Conservation (phyloP, 306 rosid species). For the Pyrus betulifolia region DNA sequence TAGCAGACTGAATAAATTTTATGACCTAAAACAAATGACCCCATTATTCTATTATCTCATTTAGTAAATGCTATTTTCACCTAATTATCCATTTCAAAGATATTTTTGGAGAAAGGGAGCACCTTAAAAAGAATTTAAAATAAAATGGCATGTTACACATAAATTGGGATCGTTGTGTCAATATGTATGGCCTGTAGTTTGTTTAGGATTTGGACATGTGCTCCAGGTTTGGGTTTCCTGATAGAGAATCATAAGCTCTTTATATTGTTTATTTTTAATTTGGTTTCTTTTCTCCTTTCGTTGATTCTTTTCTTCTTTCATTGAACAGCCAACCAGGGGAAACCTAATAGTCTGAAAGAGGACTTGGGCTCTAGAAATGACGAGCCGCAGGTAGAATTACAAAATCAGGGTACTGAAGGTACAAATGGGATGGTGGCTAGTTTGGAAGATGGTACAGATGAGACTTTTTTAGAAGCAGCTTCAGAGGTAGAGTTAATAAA, state of each 20-base stretch:
- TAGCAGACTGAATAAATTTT: too few species aligned
- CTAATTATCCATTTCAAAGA: neutral
- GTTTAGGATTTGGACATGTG: slow-evolving; percentile 2
- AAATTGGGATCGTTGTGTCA: neutral
- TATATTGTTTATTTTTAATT: neutral
- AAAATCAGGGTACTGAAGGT: slow-evolving; percentile 32
- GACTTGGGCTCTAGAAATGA: slow-evolving; percentile 11
- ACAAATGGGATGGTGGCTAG: slow-evolving; percentile 20
- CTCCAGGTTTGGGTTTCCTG: slow-evolving; percentile 8
- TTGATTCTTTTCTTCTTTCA: neutral
- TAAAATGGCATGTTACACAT: neutral
- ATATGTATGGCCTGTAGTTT: neutral
- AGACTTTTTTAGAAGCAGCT: slow-evolving; percentile 33
- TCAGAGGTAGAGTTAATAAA: slow-evolving; percentile 42
- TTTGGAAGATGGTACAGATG: slow-evolving; percentile 35
- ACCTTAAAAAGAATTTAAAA: neutral
- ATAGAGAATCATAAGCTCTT: slow-evolving; percentile 1
- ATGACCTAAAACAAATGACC: neutral
- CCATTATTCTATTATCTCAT: neutral
- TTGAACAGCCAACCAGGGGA: slow-evolving; percentile 40
- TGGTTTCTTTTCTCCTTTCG: neutral
- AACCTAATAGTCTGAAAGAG: slow-evolving; percentile 22
- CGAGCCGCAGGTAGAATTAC: slow-evolving; percentile 15
- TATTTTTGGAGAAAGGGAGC: neutral
- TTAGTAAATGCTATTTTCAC: neutral